A percentile compares a stretch with the other conserved stretches of the same genome.
Evolutionary conservation across 768 basidiomycete genomes (phyloP).

Genomic region (Rhizopogon sp.): DNA sequence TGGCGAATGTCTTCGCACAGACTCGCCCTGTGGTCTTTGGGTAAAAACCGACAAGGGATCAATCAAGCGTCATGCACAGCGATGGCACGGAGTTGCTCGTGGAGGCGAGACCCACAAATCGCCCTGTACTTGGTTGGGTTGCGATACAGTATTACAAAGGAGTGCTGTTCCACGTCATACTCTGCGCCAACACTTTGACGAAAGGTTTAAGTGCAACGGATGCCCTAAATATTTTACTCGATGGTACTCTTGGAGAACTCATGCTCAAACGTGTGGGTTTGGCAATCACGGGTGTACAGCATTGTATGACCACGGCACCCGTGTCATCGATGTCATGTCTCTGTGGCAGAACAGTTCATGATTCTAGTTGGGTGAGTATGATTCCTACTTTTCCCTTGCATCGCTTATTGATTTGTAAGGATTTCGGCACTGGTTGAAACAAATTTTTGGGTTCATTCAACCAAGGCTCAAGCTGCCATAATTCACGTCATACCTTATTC

Average conservation of each 20-base stretch:
- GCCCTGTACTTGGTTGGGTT: neutral
- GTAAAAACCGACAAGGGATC: neutral
- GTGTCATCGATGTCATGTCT: neutral
- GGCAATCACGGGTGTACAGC: neutral
- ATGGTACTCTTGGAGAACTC: neutral
- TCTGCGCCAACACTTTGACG: neutral
- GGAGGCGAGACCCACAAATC: neutral
- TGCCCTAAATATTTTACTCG: neutral
- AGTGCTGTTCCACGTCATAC: neutral
- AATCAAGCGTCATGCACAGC: slow-evolving; percentile 1
- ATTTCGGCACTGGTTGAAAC: too few relatives aligned
- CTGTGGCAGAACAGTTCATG: neutral
- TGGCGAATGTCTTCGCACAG: neutral
- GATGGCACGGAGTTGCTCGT: neutral
- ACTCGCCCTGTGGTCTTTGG: slow-evolving; percentile 2
- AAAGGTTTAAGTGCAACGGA: neutral
- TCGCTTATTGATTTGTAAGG: neutral
- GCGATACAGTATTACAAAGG: neutral
- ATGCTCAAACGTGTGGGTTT: neutral
- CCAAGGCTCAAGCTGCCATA: too few relatives aligned
- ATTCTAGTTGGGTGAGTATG: neutral
- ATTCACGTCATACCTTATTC: neutral
- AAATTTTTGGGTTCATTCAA: too few relatives aligned
- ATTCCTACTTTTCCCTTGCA: neutral
- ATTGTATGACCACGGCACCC: neutral